phyloP scores from a whole-genome alignment of 768 basidiomycete species.

The Boletus rubroflammeus region DNA sequence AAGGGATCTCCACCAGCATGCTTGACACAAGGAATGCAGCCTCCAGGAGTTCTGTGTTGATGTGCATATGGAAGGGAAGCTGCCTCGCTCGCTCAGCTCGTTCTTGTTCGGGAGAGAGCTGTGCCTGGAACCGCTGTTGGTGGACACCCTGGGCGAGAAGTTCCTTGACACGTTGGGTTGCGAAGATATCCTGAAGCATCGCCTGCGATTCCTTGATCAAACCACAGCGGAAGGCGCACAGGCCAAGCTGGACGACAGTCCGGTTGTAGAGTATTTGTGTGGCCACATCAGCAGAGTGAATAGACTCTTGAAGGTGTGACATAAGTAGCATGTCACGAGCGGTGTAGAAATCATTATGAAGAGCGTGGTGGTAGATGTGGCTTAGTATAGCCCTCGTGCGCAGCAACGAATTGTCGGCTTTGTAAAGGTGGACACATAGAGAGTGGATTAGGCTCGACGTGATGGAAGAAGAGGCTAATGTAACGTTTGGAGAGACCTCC shows the following conservation, averaged over 20 bases:
- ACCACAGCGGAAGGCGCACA: constrained; percentile 95
- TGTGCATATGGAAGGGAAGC: constrained; percentile 99
- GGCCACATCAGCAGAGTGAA: constrained; percentile 92
- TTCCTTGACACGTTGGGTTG: constrained; percentile 96
- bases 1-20: constrained; percentile 97
- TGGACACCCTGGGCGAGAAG: constrained; percentile 95
- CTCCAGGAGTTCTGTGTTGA: constrained; percentile 96
- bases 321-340: constrained; percentile 98
- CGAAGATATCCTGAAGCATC: constrained; percentile 92
- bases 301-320: constrained; percentile 97
- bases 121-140: constrained; percentile 78
- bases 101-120: constrained; percentile 91
- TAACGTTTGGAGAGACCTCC: constrained; percentile 59
- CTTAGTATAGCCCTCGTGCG: constrained; percentile 96
- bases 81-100: constrained; percentile 94
- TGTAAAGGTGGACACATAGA: constrained; percentile 91
- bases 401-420: constrained; percentile 83
- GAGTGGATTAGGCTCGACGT: constrained; percentile 81
- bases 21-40: constrained; percentile 97
- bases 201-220: constrained; percentile 91
- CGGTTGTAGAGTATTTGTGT: constrained; percentile 99
- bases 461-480: constrained; percentile 49
- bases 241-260: constrained; percentile 92
- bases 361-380: constrained; percentile 95
- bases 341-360: constrained; percentile 95